Evolutionary conservation across 805 yeast species (phyloP).

Genomic region (Danielia reshetovae): DNA sequence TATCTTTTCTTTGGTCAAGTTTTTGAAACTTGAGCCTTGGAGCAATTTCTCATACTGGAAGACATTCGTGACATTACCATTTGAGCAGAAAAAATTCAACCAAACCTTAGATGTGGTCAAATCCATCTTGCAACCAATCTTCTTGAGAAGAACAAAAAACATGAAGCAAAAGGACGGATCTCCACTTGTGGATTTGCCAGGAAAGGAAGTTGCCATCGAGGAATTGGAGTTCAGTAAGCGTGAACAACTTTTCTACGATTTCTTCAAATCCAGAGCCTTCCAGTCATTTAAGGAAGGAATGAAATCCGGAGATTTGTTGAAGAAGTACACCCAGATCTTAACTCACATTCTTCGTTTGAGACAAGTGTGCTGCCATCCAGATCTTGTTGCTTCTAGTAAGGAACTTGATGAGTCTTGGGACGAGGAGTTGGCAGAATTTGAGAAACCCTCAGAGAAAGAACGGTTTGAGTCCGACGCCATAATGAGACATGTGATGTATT

Average conservation of each 20-base stretch:
- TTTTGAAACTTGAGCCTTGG: constrained; percentile 86
- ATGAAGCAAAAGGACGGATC: constrained; percentile 75
- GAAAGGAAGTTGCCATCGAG: constrained; percentile 68
- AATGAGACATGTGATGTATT: constrained; percentile 21
- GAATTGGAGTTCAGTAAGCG: constrained; percentile 60
- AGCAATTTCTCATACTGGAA: constrained; percentile 81
- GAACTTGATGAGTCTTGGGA: constrained; percentile 51
- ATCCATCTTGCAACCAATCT: constrained; percentile 76
- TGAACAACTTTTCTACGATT: constrained; percentile 64
- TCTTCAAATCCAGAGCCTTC: constrained; percentile 65
- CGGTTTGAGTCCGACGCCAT: constrained; percentile 21
- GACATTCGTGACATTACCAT: constrained; percentile 77
- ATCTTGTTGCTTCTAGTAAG: constrained; percentile 49
- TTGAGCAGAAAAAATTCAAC: constrained; percentile 65
- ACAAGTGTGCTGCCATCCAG: constrained; percentile 84
- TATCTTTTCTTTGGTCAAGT: constrained; percentile 70
- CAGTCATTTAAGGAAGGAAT: constrained; percentile 56
- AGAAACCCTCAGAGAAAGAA: constrained; percentile 12
- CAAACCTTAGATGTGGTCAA: constrained; percentile 83
- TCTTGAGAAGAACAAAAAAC: constrained; percentile 78
- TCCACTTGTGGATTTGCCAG: constrained; percentile 71
- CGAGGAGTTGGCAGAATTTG: constrained; percentile 16
- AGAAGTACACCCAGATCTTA: constrained; percentile 71
- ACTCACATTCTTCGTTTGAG: constrained; percentile 80
- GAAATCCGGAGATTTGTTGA: constrained; percentile 62